Percentiles rank a stretch among this genome's conserved stretches.
phyloP scores from a whole-genome alignment of 2,329 filamentous ascomycete species.

The Apiospora pterosperma region DNA sequence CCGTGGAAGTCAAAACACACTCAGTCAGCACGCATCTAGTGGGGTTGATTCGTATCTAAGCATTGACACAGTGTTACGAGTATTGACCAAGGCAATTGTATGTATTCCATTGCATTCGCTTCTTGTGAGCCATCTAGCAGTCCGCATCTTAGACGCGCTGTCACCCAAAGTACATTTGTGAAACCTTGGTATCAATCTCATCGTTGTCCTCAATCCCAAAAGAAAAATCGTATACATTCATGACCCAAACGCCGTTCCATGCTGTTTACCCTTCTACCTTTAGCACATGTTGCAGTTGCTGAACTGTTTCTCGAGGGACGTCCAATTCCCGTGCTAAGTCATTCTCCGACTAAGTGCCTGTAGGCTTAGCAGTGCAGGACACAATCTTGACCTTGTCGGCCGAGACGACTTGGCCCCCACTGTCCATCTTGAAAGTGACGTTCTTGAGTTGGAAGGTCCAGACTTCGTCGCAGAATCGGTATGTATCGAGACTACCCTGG shows the following conservation, averaged over 20 bases:
- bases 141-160: background rate
- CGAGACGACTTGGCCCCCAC: constrained; percentile 64
- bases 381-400: constrained; percentile 98
- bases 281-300: background rate
- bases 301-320: no score
- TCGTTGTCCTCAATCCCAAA: background rate
- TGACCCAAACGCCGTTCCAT: background rate
- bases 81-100: background rate
- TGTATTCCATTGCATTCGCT: background rate
- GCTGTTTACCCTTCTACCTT: background rate
- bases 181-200: background rate
- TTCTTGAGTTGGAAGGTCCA: constrained; percentile 99
- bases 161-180: background rate
- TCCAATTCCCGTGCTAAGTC: background rate
- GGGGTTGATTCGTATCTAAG: background rate
- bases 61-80: background rate
- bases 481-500: constrained; percentile 94
- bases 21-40: background rate
- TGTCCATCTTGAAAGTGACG: constrained; percentile 97
- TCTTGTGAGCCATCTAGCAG: background rate
- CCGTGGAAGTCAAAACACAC: background rate
- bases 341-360: constrained; percentile 10
- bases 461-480: constrained; percentile 98
- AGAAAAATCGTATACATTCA: background rate
- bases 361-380: constrained; percentile 83